A percentile compares a stretch with the other conserved stretches of the same genome.
Evolutionary conservation across 371 early-diverging fungal genomes (phyloP).

Genomic region (Mortierella sp.): DNA sequence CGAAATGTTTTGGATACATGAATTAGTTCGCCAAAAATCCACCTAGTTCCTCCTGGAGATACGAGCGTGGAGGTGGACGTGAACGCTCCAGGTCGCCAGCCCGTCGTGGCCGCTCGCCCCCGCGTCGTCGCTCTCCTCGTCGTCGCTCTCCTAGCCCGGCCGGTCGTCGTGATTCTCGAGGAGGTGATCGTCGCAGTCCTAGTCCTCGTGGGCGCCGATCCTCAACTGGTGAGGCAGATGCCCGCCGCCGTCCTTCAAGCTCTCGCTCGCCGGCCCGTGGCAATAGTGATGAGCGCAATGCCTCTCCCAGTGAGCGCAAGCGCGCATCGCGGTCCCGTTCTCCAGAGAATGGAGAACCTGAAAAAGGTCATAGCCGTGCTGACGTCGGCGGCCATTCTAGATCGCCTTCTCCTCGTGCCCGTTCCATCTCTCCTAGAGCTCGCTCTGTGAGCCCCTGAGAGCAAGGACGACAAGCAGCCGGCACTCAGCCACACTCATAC

Average conservation of each 20-base stretch:
- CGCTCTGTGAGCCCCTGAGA: constrained; percentile 28
- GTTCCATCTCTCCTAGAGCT: constrained; percentile 30
- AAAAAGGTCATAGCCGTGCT: constrained; percentile 1
- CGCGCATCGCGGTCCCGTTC: constrained; percentile 22
- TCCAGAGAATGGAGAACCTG: constrained; percentile 15
- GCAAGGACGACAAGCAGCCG: no score
- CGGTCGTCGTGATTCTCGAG: constrained; percentile 38
- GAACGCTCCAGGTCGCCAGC: constrained; percentile 20
- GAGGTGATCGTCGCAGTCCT: constrained; percentile 51
- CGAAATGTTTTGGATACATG: no score
- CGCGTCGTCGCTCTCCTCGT: constrained; percentile 7
- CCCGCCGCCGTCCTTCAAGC: constrained; percentile 41
- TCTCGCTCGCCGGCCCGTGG: constrained; percentile 29
- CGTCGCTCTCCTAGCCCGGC: constrained; percentile 19
- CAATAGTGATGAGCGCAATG: constrained; percentile 7
- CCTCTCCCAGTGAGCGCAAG: constrained; percentile 2
- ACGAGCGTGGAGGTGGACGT: constrained; percentile 55
- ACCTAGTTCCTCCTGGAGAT: constrained; percentile 73
- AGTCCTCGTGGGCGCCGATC: constrained; percentile 21
- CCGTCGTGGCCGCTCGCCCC: constrained; percentile 12
- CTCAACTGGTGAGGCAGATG: constrained; percentile 39
- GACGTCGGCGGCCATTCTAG: background rate
- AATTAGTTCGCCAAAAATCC: constrained; percentile 82
- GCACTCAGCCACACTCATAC: no score
- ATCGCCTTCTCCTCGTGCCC: constrained; percentile 5